Evolutionary conservation across 345 rosid species (phyloP), one percentile per base, ranked within the genome.

Genomic region (Fremontodendron californicum): DNA sequence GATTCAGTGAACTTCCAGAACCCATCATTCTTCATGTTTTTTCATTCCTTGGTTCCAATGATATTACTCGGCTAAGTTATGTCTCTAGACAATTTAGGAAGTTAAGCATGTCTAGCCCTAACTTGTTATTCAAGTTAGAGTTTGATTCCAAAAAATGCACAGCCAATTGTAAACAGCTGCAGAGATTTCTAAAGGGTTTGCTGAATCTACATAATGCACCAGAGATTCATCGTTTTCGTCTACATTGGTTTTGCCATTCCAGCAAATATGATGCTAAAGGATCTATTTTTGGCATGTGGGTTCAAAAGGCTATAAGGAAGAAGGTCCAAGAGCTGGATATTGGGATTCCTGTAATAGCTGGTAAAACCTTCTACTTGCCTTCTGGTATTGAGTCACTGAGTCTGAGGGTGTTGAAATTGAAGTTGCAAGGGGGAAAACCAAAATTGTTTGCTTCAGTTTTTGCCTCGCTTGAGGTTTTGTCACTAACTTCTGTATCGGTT

Each of bases 321-420:
- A 66, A 39, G 46, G 71, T 66, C 13, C 71, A n/a, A 37, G 49
- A 37, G 45, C 71, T 66, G 31, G 71, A 66, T 5, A 66, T 66
- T 40, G 71, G 16, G 18, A 18, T 42, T 21, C 49, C 71, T 19
- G 31, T n/a, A 9, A 16, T 3, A 19, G 6, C 12, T 33, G 8
- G 29, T n/a, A 40, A 40, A 66, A 9, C 49, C 18, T 63, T 63
- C 18, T 6, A 15, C 9, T 37, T 63, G 21, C 68, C 68, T 18
- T 25, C 43, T 19, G 68, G 68, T 8, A 18, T 33, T 13, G 25
- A 63, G 5, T 40, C 31, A 11, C 37, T 66, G 3, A 66, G 23
- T 4, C 37, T 66, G 3, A 66, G 23, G 42, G 71, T 10, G 48
- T 66, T 66, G 51, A 66, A 66, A 10, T 42, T 40, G 71, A 8